Base-by-base conservation (phyloP, 2,329 filamentous ascomycete genomes). In the Dothideomycetidae sp. region DNA sequence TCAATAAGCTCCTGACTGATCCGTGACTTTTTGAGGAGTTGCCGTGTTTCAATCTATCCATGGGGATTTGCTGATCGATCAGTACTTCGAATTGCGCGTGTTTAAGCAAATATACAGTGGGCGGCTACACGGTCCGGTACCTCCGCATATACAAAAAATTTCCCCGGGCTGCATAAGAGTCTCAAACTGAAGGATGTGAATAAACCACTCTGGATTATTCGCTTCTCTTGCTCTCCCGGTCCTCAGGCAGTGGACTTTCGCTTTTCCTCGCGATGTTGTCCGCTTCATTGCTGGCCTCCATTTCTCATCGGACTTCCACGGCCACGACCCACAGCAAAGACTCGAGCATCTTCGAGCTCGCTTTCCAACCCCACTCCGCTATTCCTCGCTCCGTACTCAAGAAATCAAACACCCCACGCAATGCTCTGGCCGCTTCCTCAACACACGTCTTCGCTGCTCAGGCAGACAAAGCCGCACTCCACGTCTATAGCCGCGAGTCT, bases 401-500 rank as follows among this genome's bases (percentile, higher is more conserved):
- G 68, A 96, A 93, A 63, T 93, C 82, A 64, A 81, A 82, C 11
- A 75, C 78, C n/a, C 70, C 78, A 16, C 65, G 70, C 41, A 82
- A 88, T 57, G 79, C 82, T 49, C 64, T 98, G 39, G 86, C 84
- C 18, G 70, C 86, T 48, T 92, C 71, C 58, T 67, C 73, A 31
- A 78, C 78, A 13, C 90, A 98, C 55, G 69, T 96, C 32, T 98
- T 93, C 55, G 80, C 86, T 3, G 88, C 84, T 3, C 90, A 98
- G 57, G 71, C 80, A 34, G 85, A 86, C 46, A 96, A 93, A 59
- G 83, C 85, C 0, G 81, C 93, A 29, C 71, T 98, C 1, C 83
- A 96, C 60, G 84, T 98, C 39, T 98, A 96, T 60, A 86, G 73
- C 41, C 72, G 85, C 39, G 69, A 76, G 41, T 81, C 81, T 45